These are phyloP conservation scores for Pochonia chlamydosporia DNA, from an alignment of 2,329 filamentous ascomycete genomes.

Conservation along the genomic window DNA sequence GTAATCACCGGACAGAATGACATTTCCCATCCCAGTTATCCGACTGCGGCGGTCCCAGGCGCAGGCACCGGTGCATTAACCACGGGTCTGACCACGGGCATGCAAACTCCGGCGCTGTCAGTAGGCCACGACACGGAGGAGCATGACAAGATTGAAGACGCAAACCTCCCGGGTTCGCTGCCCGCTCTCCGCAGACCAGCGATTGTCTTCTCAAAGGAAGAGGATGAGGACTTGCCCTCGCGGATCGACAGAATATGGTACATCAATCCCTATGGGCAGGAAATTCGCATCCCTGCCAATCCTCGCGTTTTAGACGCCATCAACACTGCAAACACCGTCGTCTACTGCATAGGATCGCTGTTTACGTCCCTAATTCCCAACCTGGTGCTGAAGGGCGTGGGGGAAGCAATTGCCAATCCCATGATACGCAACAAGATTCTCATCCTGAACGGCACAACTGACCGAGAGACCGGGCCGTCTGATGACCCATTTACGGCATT, in stretches of 20 bases:
- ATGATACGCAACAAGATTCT: slow-evolving; percentile 64
- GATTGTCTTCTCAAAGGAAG: slow-evolving; percentile 72
- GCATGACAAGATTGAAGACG: slow-evolving; percentile 68
- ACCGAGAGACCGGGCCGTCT: slow-evolving; percentile 79
- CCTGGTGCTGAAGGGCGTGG: slow-evolving; percentile 69
- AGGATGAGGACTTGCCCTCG: slow-evolving; percentile 68
- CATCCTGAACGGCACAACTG: slow-evolving; percentile 76
- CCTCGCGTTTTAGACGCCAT: slow-evolving; percentile 71
- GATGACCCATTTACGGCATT: slow-evolving; percentile 60
- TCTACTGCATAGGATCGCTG: slow-evolving; percentile 91
- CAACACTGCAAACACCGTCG: slow-evolving; percentile 56
- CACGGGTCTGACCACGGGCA: slow-evolving; percentile 14
- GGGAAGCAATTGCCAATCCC: slow-evolving; percentile 45
- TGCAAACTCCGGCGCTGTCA: slow-evolving; percentile 21
- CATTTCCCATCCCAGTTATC: slow-evolving; percentile 76
- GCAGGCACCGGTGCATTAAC: slow-evolving; percentile 14
- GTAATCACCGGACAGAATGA: slow-evolving; percentile 88
- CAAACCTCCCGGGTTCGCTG: slow-evolving; percentile 74
- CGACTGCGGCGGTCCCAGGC: slow-evolving; percentile 39
- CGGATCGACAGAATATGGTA: slow-evolving; percentile 87
- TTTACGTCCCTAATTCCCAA: slow-evolving; percentile 87
- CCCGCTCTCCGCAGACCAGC: slow-evolving; percentile 75
- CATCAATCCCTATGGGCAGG: slow-evolving; percentile 97
- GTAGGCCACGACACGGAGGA: slow-evolving; percentile 42
- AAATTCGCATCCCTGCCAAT: slow-evolving; percentile 81